A percentile compares a stretch with the other conserved stretches of the same genome.
These are phyloP conservation scores for Aspergillus novofumigatus DNA, from an alignment of 2,329 filamentous ascomycete species.

Conservation along the genomic window DNA sequence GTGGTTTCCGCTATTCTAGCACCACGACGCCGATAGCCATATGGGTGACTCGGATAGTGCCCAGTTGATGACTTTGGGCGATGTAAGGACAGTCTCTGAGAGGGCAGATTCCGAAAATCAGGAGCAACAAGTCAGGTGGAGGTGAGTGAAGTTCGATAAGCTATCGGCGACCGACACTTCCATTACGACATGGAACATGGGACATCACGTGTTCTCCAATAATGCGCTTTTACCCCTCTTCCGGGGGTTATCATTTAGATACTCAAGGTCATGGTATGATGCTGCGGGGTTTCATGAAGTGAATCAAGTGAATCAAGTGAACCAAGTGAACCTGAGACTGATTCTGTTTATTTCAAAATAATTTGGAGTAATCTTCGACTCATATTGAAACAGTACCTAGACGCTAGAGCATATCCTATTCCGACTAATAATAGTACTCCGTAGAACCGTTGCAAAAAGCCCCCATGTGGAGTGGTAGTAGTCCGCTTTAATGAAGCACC, in stretches of 20 bases:
- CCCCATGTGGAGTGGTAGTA: background rate
- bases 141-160: background rate
- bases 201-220: constrained; percentile 5
- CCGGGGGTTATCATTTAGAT: background rate
- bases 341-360: background rate
- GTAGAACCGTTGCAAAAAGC: no score
- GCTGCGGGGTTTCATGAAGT: background rate
- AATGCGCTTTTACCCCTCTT: constrained; percentile 1
- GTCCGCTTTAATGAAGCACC: background rate
- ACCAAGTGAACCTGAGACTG: background rate
- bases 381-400: background rate
- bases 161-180: background rate
- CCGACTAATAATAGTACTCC: background rate
- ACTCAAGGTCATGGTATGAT: background rate
- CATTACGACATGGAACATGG: constrained; percentile 10
- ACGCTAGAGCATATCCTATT: background rate
- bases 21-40: constrained; percentile 21
- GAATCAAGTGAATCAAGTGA: background rate
- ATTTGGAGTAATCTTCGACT: background rate
- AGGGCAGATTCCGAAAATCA: background rate
- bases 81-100: background rate
- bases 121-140: background rate
- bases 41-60: constrained; percentile 4
- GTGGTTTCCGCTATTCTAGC: constrained; percentile 25
- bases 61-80: background rate